Evolutionary conservation across 2,329 filamentous ascomycete species (phyloP).

Genomic region (Calonectria pteridis): DNA sequence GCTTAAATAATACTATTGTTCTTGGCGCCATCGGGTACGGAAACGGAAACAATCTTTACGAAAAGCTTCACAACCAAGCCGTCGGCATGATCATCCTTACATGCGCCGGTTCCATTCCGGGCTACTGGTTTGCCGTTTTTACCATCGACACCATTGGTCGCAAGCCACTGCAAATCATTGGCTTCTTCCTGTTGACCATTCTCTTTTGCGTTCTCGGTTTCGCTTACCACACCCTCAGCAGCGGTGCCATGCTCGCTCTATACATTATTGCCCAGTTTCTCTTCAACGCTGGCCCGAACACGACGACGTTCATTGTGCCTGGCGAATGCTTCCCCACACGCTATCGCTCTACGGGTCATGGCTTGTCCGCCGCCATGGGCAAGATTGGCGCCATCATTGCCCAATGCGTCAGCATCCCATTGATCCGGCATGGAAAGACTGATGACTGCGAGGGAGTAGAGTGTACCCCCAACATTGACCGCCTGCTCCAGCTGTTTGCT

Average conservation of each 20-base stretch:
- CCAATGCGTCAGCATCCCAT: constrained; percentile 73
- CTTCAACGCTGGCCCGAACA: constrained; percentile 76
- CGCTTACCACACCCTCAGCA: constrained; percentile 62
- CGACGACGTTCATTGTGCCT: constrained; percentile 74
- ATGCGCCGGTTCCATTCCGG: constrained; percentile 82
- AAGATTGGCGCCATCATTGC: constrained; percentile 78
- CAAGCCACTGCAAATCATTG: constrained; percentile 78
- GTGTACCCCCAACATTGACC: constrained; percentile 73
- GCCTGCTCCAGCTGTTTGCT: constrained; percentile 82
- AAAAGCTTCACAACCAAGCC: constrained; percentile 78
- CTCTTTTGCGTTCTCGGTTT: constrained; percentile 75
- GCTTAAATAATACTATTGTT: constrained; percentile 81
- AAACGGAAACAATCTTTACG: constrained; percentile 72
- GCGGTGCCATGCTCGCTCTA: constrained; percentile 66
- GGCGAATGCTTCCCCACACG: constrained; percentile 75
- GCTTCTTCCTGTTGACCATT: constrained; percentile 71
- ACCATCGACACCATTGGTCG: constrained; percentile 82
- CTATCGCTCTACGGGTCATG: constrained; percentile 73
- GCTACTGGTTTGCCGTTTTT: constrained; percentile 83
- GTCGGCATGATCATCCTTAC: constrained; percentile 83
- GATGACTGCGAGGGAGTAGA: constrained; percentile 61
- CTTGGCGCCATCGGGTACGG: constrained; percentile 80
- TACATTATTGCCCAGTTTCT: constrained; percentile 76
- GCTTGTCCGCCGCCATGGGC: constrained; percentile 74
- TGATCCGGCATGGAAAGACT: constrained; percentile 68